Evolutionary conservation across 2,329 filamentous ascomycete species (phyloP), one percentile per base, ranked within the genome.

Genomic region (Sordariomycetes sp.): DNA sequence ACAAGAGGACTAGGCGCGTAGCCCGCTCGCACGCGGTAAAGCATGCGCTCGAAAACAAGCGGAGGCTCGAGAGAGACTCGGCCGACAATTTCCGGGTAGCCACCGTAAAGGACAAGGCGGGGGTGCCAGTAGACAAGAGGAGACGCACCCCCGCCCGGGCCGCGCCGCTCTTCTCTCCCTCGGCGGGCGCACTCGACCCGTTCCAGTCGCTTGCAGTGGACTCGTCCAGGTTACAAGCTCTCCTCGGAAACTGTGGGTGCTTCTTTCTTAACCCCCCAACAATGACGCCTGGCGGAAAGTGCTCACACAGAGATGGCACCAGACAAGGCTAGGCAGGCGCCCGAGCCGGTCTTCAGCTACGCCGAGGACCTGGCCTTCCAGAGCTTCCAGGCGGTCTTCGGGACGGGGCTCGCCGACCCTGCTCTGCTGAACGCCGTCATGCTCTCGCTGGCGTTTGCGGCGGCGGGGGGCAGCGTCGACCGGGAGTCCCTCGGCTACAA

Each of bases 371-470:
- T 71, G 48, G 65, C 64, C 1, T 65, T 75, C n/a, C 70, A 71
- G 20, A 72, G 67, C 59, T 74, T 76, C 35, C 61, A 52, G 18
- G 66, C 65, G 0, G 65, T 76, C 34, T 67, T 76, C 25, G 68
- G 65, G 57, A 66, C 62, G 3, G 66, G 68, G 0, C 35, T 70
- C 0, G 64, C 66, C 35, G 72, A 76, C 57, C 67, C 64, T 0
- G 72, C 73, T 55, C 67, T 76, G 6, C 51, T 71, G 1, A 73
- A 66, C 59, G 73, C 74, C 0, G 61, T 71, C 11, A 72, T 75
- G 70, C 66, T 75, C n/a, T 68, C 72, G 0, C 65, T 74, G 51
- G 57, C 65, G 11, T 72, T 72, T n/a, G 65, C 69, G 1, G 63
- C 60, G 0, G 65, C 65, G 5, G 37, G 37, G 1, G 64, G 63